phyloP scores from a whole-genome alignment of 768 basidiomycete species.

The Lentinus tigrinus region DNA sequence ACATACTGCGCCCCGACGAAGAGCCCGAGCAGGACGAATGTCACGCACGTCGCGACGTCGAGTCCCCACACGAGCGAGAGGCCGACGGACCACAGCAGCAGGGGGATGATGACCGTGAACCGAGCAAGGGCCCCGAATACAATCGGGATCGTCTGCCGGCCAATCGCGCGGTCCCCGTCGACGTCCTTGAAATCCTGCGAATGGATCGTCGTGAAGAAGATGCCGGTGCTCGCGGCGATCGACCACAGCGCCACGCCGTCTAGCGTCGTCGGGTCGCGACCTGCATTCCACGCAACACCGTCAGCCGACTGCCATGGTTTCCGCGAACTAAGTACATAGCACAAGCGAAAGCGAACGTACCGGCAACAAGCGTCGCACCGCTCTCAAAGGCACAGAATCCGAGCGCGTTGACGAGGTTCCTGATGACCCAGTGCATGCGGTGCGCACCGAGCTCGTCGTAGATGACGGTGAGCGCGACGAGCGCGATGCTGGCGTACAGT shows the following conservation, averaged over 20 bases:
- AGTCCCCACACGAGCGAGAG: constrained; percentile 22
- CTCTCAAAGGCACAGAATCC: constrained; percentile 20
- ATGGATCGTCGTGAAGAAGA: constrained; percentile 38
- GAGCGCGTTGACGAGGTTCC: constrained; percentile 18
- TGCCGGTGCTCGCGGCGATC: constrained; percentile 27
- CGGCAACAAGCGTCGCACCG: constrained; percentile 25
- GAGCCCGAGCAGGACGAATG: constrained; percentile 15
- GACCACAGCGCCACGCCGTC: constrained; percentile 20
- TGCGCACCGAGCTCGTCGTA: constrained; percentile 24
- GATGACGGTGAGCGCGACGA: constrained; percentile 15
- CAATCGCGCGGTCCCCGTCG: constrained; percentile 12
- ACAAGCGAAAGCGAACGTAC: background rate
- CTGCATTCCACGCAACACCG: background rate
- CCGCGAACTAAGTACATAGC: background rate
- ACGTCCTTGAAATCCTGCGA: constrained; percentile 22
- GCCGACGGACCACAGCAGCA: constrained; percentile 25
- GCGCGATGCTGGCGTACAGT: constrained; percentile 14
- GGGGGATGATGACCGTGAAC: constrained; percentile 17
- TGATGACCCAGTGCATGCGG: constrained; percentile 14
- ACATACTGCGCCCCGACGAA: constrained; percentile 24
- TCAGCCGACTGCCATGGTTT: background rate
- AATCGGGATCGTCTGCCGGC: constrained; percentile 13
- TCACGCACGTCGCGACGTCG: background rate
- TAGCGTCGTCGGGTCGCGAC: constrained; percentile 15
- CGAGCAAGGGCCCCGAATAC: constrained; percentile 19